Conservation (phyloP, 352 stramenopile species). For the Globisporangium viniferum region DNA sequence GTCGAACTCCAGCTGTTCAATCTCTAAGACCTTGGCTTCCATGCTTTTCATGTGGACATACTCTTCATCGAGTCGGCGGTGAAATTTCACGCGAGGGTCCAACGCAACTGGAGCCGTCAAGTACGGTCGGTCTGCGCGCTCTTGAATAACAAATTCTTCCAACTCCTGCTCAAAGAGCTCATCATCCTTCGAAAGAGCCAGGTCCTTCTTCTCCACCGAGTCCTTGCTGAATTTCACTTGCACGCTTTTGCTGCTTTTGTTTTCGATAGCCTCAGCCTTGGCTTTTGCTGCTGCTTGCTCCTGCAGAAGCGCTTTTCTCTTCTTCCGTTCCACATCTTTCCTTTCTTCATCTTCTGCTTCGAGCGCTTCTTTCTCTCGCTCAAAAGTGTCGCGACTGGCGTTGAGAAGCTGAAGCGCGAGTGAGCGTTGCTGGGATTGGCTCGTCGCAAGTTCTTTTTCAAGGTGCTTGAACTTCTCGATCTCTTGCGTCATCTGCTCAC, state of each 20-base stretch:
- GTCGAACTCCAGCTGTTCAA: constrained; percentile 65
- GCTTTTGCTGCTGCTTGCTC: constrained; percentile 50
- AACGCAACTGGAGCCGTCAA: constrained; percentile 36
- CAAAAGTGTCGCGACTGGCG: constrained; percentile 52
- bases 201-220: constrained; percentile 51
- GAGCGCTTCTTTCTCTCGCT: constrained; percentile 47
- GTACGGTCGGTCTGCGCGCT: constrained; percentile 50
- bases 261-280: constrained; percentile 35
- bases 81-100: constrained; percentile 36
- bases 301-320: constrained; percentile 38
- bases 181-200: constrained; percentile 54
- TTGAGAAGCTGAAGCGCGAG: constrained; percentile 63
- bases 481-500: constrained; percentile 40
- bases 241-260: constrained; percentile 26
- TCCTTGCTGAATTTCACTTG: constrained; percentile 42
- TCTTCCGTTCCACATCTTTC: constrained; percentile 45
- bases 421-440: constrained; percentile 33
- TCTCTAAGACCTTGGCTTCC: constrained; percentile 38
- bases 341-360: constrained; percentile 41
- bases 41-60: constrained; percentile 64
- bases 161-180: constrained; percentile 54
- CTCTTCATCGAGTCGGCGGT: constrained; percentile 44
- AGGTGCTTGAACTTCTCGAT: constrained; percentile 28
- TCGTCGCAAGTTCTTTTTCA: constrained; percentile 32
- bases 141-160: constrained; percentile 35